Conservation (phyloP, 345 rosid species). For the Brassica juncea region DNA sequence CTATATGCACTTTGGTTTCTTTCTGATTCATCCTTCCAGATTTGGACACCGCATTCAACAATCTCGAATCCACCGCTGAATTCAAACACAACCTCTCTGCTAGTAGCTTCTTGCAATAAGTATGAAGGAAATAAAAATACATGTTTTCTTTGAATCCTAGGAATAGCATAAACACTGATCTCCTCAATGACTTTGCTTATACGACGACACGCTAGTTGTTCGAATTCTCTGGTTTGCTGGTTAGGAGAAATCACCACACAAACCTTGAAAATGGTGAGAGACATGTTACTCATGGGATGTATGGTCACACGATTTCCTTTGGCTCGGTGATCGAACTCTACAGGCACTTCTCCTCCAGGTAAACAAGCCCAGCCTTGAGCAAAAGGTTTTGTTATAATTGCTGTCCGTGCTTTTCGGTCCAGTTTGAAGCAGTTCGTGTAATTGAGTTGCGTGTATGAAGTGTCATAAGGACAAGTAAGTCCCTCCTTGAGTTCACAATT, state of each 20-base stretch:
- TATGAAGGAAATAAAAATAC: not conserved
- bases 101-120: not conserved
- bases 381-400: not conserved
- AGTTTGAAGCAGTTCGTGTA: not conserved
- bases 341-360: not conserved
- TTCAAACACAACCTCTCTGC: not conserved
- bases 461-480: not conserved
- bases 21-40: slow-evolving; percentile 1
- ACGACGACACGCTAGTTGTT: not conserved
- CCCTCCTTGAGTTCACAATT: not conserved
- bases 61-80: not conserved
- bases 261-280: not conserved
- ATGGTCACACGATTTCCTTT: not conserved
- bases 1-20: not conserved
- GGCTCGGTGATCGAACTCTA: not conserved
- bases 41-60: slow-evolving; percentile 14
- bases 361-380: not conserved
- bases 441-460: not conserved
- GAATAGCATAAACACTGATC: not conserved
- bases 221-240: not conserved
- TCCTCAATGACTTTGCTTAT: not conserved
- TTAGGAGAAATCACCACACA: not conserved
- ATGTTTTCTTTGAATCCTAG: not conserved
- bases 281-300: not conserved
- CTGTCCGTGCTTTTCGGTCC: not conserved